Conservation (phyloP, 306 rosid genomes). For the Inga oerstediana region DNA sequence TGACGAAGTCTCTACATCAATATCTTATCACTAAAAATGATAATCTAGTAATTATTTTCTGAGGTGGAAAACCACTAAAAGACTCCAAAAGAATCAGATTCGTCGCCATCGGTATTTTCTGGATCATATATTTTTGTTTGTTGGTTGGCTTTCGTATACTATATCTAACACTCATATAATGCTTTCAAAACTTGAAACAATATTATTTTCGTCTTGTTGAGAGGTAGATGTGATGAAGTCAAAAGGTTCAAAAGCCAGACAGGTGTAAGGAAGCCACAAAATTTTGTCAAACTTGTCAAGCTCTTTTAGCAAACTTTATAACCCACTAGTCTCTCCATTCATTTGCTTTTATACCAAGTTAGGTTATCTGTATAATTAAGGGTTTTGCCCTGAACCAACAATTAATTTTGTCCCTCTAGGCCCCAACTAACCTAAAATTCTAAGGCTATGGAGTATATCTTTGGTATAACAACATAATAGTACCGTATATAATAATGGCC, state of each 20-base stretch:
- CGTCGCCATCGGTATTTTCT: slow-evolving; percentile 29
- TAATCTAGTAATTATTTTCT: neutral
- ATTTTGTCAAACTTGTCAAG: slow-evolving; percentile 47
- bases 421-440: neutral
- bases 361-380: slow-evolving; percentile 3
- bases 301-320: slow-evolving; percentile 3
- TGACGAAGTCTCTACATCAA: neutral
- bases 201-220: slow-evolving; percentile 16
- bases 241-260: slow-evolving; percentile 34
- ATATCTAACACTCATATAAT: slow-evolving; percentile 30
- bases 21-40: neutral
- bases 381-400: neutral
- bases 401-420: neutral
- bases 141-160: slow-evolving; percentile 29
- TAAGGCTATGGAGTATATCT: neutral
- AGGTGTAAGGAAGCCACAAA: slow-evolving; percentile 6
- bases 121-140: slow-evolving; percentile 34
- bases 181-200: slow-evolving; percentile 15
- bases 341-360: neutral
- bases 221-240: slow-evolving; percentile 30
- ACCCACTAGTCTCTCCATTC: neutral
- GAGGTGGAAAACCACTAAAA: slow-evolving; percentile 33
- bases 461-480: neutral
- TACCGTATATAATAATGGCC: neutral
- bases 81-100: slow-evolving; percentile 8